These are phyloP conservation scores for Globisporangium takayamanum DNA, from an alignment of 352 stramenopile genomes.

Conservation along the genomic window DNA sequence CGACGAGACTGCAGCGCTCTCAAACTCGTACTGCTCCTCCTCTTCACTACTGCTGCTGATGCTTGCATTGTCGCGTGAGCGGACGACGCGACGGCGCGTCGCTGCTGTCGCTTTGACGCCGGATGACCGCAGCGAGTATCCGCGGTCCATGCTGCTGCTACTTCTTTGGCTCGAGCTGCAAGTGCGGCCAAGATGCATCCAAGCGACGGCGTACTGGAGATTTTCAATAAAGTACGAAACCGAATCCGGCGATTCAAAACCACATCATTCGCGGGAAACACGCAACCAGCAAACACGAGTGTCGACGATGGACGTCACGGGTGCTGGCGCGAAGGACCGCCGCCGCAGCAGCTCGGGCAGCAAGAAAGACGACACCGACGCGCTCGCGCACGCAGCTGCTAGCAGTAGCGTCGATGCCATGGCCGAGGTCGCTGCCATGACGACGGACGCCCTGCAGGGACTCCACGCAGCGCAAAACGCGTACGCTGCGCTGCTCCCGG, in stretches of 20 bases:
- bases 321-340: constrained; percentile 5
- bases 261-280: not conserved
- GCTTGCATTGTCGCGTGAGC: not conserved
- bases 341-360: constrained; percentile 15
- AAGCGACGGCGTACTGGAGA: not conserved
- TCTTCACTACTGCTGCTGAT: not conserved
- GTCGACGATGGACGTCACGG: constrained; percentile 5
- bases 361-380: constrained; percentile 13
- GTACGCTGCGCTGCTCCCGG: constrained; percentile 51
- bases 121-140: constrained; percentile 29
- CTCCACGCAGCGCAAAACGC: constrained; percentile 21
- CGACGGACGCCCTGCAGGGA: constrained; percentile 18
- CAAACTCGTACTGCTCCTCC: constrained; percentile 13
- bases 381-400: constrained; percentile 5
- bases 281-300: not conserved
- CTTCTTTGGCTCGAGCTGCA: not conserved
- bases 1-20: not conserved
- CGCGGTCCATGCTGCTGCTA: constrained; percentile 11
- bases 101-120: constrained; percentile 4
- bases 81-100: constrained; percentile 4
- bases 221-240: not conserved
- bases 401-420: constrained; percentile 4
- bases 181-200: too few species aligned
- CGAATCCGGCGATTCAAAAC: not conserved
- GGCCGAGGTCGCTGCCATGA: constrained; percentile 12